phyloP scores from a whole-genome alignment of 2,329 filamentous ascomycete genomes.

The Tolypocladium nubicola region DNA sequence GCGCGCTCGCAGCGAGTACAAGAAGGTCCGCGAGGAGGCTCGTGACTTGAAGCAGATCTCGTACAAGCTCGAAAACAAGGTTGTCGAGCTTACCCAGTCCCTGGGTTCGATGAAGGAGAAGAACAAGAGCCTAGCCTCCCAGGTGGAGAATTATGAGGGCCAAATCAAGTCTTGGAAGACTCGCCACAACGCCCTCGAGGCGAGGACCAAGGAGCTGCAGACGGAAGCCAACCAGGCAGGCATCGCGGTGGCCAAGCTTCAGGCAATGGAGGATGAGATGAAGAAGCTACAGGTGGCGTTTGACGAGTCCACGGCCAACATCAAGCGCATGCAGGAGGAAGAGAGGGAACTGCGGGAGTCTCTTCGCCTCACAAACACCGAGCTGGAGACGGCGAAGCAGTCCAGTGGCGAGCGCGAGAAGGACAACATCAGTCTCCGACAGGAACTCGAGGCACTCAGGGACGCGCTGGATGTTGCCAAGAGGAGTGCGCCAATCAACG shows the following conservation, averaged over 20 bases:
- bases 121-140: slow-evolving; percentile 79
- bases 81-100: slow-evolving; percentile 92
- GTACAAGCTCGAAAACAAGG: slow-evolving; percentile 99
- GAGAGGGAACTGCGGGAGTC: slow-evolving; percentile 78
- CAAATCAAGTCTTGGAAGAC: slow-evolving; percentile 96
- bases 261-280: slow-evolving; percentile 93
- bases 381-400: slow-evolving; percentile 70
- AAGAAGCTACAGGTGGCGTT: slow-evolving; percentile 79
- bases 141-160: slow-evolving; percentile 91
- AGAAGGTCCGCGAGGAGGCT: slow-evolving; percentile 84
- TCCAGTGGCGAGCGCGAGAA: slow-evolving; percentile 67
- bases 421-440: slow-evolving; percentile 75
- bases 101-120: slow-evolving; percentile 86
- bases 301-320: slow-evolving; percentile 80
- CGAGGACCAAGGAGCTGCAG: slow-evolving; percentile 85
- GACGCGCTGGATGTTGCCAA: slow-evolving; percentile 87
- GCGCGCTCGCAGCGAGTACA: slow-evolving; percentile 72
- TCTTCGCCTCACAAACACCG: slow-evolving; percentile 65
- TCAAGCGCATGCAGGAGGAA: slow-evolving; percentile 91
- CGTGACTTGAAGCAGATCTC: slow-evolving; percentile 98
- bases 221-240: slow-evolving; percentile 95
- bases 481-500: slow-evolving; percentile 64
- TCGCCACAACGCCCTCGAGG: slow-evolving; percentile 81
- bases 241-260: slow-evolving; percentile 82
- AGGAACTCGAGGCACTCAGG: slow-evolving; percentile 82